These are phyloP conservation scores for Aspergillus hancockii DNA, from an alignment of 495 filamentous ascomycete species.

Conservation along the genomic window DNA sequence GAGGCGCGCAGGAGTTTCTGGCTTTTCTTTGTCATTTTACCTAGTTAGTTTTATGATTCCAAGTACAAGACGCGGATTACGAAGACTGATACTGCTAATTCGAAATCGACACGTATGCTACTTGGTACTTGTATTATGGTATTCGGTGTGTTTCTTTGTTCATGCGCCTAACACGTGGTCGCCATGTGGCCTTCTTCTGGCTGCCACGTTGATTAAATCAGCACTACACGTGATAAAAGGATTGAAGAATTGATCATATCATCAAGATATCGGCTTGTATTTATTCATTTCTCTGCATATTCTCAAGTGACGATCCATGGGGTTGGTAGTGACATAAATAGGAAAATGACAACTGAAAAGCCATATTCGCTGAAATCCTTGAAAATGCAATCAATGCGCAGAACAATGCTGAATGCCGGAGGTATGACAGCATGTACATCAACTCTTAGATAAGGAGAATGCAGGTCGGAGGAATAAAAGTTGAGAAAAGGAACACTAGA, in stretches of 20 bases:
- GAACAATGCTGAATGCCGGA: slow-evolving; percentile 28
- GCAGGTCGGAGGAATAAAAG: slow-evolving; percentile 3
- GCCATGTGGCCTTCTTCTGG: not conserved
- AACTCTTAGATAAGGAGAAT: slow-evolving; percentile 7
- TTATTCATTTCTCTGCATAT: slow-evolving; percentile 2
- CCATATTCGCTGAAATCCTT: slow-evolving; percentile 35
- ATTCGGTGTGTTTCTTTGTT: not conserved
- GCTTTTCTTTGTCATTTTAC: not conserved
- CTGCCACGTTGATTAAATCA: not conserved
- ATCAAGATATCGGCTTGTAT: not conserved
- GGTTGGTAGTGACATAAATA: slow-evolving; percentile 6
- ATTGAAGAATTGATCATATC: not conserved
- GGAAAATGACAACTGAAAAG: slow-evolving; percentile 15
- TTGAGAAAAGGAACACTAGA: slow-evolving; percentile 11
- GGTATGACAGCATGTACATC: slow-evolving; percentile 33
- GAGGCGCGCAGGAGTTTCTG: slow-evolving; percentile 2
- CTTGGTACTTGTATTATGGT: not conserved
- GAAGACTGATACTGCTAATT: not conserved
- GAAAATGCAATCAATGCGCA: slow-evolving; percentile 31
- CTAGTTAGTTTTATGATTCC: not conserved
- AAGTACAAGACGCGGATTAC: not conserved
- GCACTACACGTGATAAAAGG: not conserved
- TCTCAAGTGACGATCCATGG: not conserved
- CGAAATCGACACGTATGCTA: not conserved
- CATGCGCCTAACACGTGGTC: not conserved